A percentile compares a stretch with the other conserved stretches of the same genome.
Evolutionary conservation across 208 protist species (phyloP).

Genomic region (Angomonas ambiguus): DNA sequence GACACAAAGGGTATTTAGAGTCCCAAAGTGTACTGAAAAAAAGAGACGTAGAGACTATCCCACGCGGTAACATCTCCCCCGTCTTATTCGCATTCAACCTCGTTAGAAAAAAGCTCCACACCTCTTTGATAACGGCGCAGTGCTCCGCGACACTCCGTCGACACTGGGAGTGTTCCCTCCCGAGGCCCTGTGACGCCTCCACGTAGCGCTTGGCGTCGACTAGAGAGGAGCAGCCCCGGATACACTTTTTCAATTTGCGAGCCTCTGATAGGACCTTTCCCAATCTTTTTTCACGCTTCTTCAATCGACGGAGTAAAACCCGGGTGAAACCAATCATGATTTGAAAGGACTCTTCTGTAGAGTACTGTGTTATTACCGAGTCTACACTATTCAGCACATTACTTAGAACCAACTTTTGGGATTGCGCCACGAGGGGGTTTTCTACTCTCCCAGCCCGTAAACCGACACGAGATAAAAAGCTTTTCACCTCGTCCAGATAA

Average conservation of each 20-base stretch:
- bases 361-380: too few relatives aligned
- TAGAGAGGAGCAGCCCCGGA: not conserved
- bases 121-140: too few relatives aligned
- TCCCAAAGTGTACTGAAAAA: not conserved
- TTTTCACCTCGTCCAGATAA: not conserved
- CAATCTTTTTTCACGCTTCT: not conserved
- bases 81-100: not conserved
- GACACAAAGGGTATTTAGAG: not conserved
- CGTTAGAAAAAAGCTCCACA: not conserved
- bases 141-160: too few relatives aligned
- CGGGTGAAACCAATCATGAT: not conserved
- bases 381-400: too few relatives aligned
- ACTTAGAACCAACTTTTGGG: too few relatives aligned
- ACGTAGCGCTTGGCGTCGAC: too few relatives aligned
- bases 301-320: not conserved
- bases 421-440: too few relatives aligned
- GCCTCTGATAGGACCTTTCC: not conserved
- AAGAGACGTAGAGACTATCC: not conserved
- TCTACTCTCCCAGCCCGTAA: too few relatives aligned
- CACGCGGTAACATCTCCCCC: not conserved
- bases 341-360: not conserved
- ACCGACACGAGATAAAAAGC: not conserved
- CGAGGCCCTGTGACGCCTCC: too few relatives aligned
- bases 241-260: not conserved
- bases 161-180: too few relatives aligned